Conservation (phyloP, 352 stramenopile species). For the Phytopythium cucurbitacearum region DNA sequence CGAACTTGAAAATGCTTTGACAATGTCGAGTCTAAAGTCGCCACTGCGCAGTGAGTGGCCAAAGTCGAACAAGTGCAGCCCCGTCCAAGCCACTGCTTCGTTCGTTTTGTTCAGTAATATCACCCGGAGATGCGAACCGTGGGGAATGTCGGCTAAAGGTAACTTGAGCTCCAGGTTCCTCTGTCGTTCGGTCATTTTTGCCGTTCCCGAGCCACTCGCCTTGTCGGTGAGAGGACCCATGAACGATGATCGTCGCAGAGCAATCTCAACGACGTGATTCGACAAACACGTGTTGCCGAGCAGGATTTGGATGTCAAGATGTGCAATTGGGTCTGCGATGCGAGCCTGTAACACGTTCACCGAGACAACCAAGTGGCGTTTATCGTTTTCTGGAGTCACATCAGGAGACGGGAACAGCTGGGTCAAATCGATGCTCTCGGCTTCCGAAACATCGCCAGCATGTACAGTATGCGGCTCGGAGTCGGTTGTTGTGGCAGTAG, state of each 20-base stretch:
- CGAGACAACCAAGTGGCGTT: conserved; percentile 13
- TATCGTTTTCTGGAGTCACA: conserved; percentile 6
- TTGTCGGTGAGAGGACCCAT: too few species aligned
- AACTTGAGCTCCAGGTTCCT: conserved; percentile 12
- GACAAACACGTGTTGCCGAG: conserved; percentile 24
- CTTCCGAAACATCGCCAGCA: conserved; percentile 1
- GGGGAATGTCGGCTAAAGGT: conserved; percentile 59
- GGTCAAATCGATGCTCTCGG: conserved; percentile 7
- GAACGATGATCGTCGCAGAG: conserved; percentile 12
- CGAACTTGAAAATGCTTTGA: conserved; percentile 10
- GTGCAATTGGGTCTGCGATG: conserved; percentile 7
- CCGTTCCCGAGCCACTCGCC: too few species aligned
- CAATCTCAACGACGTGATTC: conserved; percentile 9
- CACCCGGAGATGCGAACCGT: conserved; percentile 69
- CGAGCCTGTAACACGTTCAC: conserved; percentile 8
- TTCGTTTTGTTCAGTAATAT: conserved; percentile 41
- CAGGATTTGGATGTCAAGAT: conserved; percentile 18
- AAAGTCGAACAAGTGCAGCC: conserved; percentile 80
- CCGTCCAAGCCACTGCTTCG: conserved; percentile 49
- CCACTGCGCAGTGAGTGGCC: conserved; percentile 61
- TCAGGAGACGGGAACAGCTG: conserved; percentile 18
- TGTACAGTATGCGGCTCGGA: too few species aligned
- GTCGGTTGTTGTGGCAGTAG: background rate
- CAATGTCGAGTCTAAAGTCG: conserved; percentile 43
- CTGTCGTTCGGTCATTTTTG: conserved; percentile 1